Evolutionary conservation across 2,329 filamentous ascomycete genomes (phyloP), one percentile per base, ranked within the genome.

Genomic region (Alternaria sp.): DNA sequence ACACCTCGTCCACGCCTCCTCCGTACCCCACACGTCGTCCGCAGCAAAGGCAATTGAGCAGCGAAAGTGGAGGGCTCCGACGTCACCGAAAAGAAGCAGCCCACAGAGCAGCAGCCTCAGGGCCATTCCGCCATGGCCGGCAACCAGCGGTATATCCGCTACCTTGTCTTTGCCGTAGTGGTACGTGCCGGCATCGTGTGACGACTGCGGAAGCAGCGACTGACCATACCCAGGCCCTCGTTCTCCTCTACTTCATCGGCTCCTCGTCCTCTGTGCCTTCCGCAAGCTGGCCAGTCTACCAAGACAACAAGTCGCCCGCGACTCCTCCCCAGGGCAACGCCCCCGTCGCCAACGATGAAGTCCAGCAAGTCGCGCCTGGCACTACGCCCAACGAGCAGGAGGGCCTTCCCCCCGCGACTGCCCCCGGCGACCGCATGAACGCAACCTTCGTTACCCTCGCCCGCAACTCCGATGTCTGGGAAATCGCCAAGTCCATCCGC

Each of bases 391-490:
- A 77, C 57, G 73, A 70, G 26, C 72, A 74, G 23, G 60, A 67
- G 17, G 36, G 36, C 15, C 76, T 80, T n/a, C 74, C 78, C 7
- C 74, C 80, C 19, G 77, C 81, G 17, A 85, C 85, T 30, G 86
- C 87, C 13, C 83, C 88, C 11, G 91, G 91, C 55, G 88, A 89
- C 64, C 91, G 93, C 75, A 93, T 97, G 86, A 99, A 99, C 81
- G 96, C 96, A 54, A 99, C 96, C 11, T 99, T 99, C 77, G 93
- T 99, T 57, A 97, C 94, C 21, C 88, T 99, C 65, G 96, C 96
- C 57, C 91, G 96, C 75, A 99, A 99, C 83, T 87, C 85, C 59
- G 96, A 99, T 77, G 84, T 98, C 26, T 99, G 96, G 96, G 96
- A 99, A 54, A 97, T 99, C 77, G 92, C 93, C 66, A 89, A 93